A percentile compares a stretch with the other conserved stretches of the same genome.
Conservation (phyloP, 352 stramenopile genomes). For the Blastocystis sp. region DNA sequence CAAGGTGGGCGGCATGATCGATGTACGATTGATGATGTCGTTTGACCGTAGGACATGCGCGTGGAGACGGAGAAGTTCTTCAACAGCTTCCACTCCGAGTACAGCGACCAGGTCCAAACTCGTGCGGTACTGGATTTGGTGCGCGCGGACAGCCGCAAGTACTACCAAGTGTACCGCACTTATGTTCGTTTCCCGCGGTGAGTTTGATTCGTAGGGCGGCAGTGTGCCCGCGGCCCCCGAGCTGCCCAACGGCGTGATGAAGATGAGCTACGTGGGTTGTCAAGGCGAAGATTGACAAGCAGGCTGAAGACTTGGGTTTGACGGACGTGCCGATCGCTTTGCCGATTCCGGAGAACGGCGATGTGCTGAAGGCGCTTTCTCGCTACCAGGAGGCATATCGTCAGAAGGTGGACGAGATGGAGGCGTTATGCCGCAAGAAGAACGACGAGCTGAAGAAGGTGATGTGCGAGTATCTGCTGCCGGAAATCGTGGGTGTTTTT, state of each 20-base stretch:
- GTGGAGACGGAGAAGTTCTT: neutral
- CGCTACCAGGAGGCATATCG: neutral
- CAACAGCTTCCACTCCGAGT: slow-evolving; percentile 27
- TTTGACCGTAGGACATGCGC: slow-evolving; percentile 2
- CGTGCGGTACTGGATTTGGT: neutral
- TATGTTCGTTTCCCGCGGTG: neutral
- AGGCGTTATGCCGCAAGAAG: neutral
- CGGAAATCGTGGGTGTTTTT: slow-evolving; percentile 23
- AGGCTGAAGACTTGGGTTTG: slow-evolving; percentile 19
- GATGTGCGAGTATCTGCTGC: slow-evolving; percentile 38
- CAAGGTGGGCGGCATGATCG: neutral
- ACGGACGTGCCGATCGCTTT: slow-evolving; percentile 25
- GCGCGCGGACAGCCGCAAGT: neutral
- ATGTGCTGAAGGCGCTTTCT: neutral
- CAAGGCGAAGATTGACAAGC: neutral
- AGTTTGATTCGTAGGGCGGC: neutral
- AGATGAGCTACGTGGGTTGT: slow-evolving; percentile 3
- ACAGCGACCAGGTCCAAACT: neutral
- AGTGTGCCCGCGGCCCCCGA: neutral
- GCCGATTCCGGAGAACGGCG: neutral
- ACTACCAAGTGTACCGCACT: slow-evolving; percentile 20
- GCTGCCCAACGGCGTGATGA: slow-evolving; percentile 13
- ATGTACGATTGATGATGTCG: neutral
- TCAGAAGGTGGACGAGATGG: neutral
- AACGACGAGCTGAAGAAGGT: slow-evolving; percentile 5